A percentile compares a stretch with the other conserved stretches of the same genome.
Conservation (phyloP, 2,329 filamentous ascomycete genomes). For the Epichloe brachyelytri region DNA sequence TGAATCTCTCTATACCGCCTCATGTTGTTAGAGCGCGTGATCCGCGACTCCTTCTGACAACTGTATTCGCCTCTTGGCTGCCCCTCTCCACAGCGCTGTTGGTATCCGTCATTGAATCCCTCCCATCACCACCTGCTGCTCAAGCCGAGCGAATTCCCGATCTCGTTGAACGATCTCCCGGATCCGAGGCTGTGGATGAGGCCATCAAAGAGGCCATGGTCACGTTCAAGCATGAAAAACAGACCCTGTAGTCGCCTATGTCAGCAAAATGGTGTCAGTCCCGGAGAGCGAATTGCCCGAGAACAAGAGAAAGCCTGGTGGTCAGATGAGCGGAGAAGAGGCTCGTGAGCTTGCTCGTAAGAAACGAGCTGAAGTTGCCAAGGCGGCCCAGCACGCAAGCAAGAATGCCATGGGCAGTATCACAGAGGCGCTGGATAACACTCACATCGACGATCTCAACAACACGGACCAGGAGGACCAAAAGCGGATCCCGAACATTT, state of each 20-base stretch:
- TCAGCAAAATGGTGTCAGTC: conserved; percentile 96
- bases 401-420: conserved; percentile 41
- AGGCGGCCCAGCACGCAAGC: conserved; percentile 44
- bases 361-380: conserved; percentile 80
- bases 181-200: conserved; percentile 54
- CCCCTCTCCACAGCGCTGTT: conserved; percentile 84
- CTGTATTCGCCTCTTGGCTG: conserved; percentile 81
- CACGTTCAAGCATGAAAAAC: conserved; percentile 56
- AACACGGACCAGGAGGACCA: conserved; percentile 36
- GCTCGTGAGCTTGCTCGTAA: conserved; percentile 75
- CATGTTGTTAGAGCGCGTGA: conserved; percentile 78
- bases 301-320: conserved; percentile 56
- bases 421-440: conserved; percentile 45
- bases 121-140: conserved; percentile 71
- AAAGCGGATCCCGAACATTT: conserved; percentile 68
- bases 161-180: conserved; percentile 69
- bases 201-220: conserved; percentile 69
- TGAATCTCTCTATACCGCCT: conserved; percentile 71
- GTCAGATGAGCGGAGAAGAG: conserved; percentile 74
- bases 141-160: conserved; percentile 71
- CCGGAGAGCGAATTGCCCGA: conserved; percentile 84
- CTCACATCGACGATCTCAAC: conserved; percentile 42
- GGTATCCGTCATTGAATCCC: conserved; percentile 84
- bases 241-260: conserved; percentile 80
- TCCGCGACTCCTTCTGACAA: conserved; percentile 67